Evolutionary conservation across 108 stramenopile genomes (phyloP).

Genomic region (Nitzschia sp.): DNA sequence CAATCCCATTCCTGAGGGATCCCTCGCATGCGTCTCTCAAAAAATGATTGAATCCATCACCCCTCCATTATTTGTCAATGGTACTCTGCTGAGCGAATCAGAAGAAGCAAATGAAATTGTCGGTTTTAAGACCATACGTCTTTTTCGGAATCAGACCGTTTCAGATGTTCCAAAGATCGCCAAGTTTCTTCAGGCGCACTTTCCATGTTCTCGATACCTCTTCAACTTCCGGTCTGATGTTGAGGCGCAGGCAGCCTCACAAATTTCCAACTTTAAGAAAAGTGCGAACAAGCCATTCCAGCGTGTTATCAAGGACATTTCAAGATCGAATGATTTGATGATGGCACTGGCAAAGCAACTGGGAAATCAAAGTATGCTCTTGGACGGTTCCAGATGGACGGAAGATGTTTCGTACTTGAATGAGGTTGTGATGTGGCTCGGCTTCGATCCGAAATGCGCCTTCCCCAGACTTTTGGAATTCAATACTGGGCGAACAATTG

Average conservation of each 20-base stretch:
- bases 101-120: slow-evolving; percentile 23
- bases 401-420: slow-evolving; percentile 28
- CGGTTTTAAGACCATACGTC: slow-evolving; percentile 41
- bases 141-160: not conserved
- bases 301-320: not conserved
- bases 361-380: slow-evolving; percentile 13
- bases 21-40: slow-evolving; percentile 26
- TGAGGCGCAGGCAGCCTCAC: slow-evolving; percentile 16
- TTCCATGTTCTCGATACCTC: slow-evolving; percentile 36
- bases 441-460: slow-evolving; percentile 18
- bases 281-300: slow-evolving; percentile 1
- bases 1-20: not conserved
- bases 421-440: slow-evolving; percentile 31
- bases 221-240: slow-evolving; percentile 26
- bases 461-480: slow-evolving; percentile 8
- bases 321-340: not conserved
- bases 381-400: slow-evolving; percentile 34
- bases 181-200: slow-evolving; percentile 30
- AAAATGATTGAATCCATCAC: slow-evolving; percentile 30
- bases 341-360: slow-evolving; percentile 11
- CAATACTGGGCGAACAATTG: slow-evolving; percentile 15
- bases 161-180: not conserved
- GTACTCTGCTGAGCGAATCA: not conserved
- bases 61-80: slow-evolving; percentile 21
- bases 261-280: not conserved